Percentiles rank a stretch among this genome's conserved stretches.
phyloP scores from a whole-genome alignment of 129 eudicot species.

The Arctium minus region DNA sequence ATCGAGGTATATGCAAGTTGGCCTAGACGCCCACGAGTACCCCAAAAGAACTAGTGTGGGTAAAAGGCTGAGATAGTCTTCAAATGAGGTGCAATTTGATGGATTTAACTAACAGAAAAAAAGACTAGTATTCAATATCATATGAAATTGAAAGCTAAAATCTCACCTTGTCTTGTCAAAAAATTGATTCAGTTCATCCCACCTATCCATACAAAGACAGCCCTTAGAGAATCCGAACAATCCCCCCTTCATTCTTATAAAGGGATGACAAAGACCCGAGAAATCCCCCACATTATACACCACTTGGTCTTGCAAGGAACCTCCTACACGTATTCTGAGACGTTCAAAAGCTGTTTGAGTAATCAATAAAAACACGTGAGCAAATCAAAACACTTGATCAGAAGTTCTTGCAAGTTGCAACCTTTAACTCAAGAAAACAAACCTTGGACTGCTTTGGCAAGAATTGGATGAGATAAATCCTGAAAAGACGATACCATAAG shows the following conservation, averaged over 20 bases:
- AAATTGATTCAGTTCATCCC: conserved; percentile 85
- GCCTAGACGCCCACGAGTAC: too few relatives aligned
- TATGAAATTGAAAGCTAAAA: neutral
- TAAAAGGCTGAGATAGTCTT: neutral
- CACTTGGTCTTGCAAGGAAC: conserved; percentile 94
- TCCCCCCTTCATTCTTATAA: conserved; percentile 38
- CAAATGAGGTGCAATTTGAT: neutral
- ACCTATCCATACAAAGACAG: conserved; percentile 66
- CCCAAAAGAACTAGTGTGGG: neutral
- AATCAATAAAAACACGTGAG: conserved; percentile 7
- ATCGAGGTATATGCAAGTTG: too few relatives aligned
- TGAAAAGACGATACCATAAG: conserved; percentile 27
- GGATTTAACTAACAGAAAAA: neutral
- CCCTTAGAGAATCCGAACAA: conserved; percentile 85
- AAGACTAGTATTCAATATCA: neutral
- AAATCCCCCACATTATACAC: conserved; percentile 52
- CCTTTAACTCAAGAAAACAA: conserved; percentile 18
- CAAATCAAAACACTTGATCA: conserved; percentile 7
- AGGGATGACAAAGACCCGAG: conserved; percentile 50
- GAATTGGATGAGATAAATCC: conserved; percentile 72
- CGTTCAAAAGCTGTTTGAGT: conserved; percentile 54
- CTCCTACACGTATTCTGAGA: conserved; percentile 81
- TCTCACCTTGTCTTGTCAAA: conserved; percentile 68
- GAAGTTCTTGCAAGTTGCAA: neutral
- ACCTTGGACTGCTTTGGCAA: conserved; percentile 79